phyloP scores from a whole-genome alignment of 108 stramenopile species.

The Aureococcus anophagefferens region DNA sequence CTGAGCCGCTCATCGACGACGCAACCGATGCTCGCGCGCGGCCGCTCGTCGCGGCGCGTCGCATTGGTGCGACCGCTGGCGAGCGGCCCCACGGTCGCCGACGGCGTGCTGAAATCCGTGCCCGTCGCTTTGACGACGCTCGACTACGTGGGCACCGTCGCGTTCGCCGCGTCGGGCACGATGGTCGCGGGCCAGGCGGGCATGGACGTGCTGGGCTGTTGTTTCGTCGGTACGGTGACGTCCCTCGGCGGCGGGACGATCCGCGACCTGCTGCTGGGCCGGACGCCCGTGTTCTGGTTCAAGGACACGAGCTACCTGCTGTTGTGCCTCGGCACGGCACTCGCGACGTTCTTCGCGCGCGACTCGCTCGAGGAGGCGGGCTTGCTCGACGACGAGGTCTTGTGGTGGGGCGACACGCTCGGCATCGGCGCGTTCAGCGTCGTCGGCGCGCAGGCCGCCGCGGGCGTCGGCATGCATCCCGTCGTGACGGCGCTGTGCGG shows the following conservation, averaged over 20 bases:
- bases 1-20: no score
- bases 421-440: constrained; percentile 37
- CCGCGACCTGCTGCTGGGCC: constrained; percentile 32
- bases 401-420: constrained; percentile 24
- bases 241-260: constrained; percentile 38
- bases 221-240: constrained; percentile 33
- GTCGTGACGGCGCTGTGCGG: constrained; percentile 29
- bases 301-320: constrained; percentile 16
- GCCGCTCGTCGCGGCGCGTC: no score
- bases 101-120: no score
- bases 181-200: constrained; percentile 29
- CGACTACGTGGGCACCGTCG: constrained; percentile 18
- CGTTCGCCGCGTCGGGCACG: constrained; percentile 27
- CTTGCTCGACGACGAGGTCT: background rate
- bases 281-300: constrained; percentile 33
- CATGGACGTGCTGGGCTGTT: constrained; percentile 33
- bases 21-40: no score
- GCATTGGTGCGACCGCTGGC: no score
- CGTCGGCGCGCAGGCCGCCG: constrained; percentile 35
- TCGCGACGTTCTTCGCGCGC: background rate
- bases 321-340: constrained; percentile 5
- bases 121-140: background rate
- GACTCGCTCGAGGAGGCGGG: background rate
- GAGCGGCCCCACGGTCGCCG: no score
- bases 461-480: constrained; percentile 20